A percentile compares a stretch with the other conserved stretches of the same genome.
phyloP scores from a whole-genome alignment of 768 basidiomycete genomes.

The Dentipellis sp. region DNA sequence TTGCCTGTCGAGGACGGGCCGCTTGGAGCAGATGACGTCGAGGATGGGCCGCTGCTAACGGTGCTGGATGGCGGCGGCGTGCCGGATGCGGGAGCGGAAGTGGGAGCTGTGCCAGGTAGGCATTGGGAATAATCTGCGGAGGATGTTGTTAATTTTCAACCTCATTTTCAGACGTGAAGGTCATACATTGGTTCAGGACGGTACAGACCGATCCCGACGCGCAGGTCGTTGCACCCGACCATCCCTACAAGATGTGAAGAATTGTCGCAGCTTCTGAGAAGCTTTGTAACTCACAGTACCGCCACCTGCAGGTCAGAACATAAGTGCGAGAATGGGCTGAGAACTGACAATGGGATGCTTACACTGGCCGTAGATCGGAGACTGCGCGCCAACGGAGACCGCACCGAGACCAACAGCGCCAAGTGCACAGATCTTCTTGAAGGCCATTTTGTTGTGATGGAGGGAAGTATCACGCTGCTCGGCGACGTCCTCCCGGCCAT shows the following conservation, averaged over 20 bases:
- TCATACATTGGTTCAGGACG: constrained; percentile 22
- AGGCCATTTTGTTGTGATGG: background rate
- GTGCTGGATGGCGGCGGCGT: constrained; percentile 11
- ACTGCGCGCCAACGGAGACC: constrained; percentile 9
- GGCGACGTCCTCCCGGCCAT: too few relatives aligned
- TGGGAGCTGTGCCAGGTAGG: constrained; percentile 20
- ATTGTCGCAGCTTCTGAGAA: background rate
- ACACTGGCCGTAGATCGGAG: constrained; percentile 13
- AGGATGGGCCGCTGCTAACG: constrained; percentile 14
- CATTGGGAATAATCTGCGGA: constrained; percentile 26
- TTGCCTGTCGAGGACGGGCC: constrained; percentile 10
- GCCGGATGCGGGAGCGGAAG: background rate
- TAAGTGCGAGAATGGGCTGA: background rate
- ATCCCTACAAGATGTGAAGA: constrained; percentile 17
- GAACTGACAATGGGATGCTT: background rate
- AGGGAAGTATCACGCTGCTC: too few relatives aligned
- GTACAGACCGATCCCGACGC: constrained; percentile 24
- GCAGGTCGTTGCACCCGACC: constrained; percentile 28
- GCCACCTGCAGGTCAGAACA: constrained; percentile 6
- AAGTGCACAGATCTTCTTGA: constrained; percentile 10
- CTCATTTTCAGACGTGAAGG: background rate
- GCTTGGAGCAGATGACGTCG: constrained; percentile 6
- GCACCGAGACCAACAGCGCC: constrained; percentile 7
- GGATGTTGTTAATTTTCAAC: background rate
- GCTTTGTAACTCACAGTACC: constrained; percentile 12